Evolutionary conservation across 2,329 filamentous ascomycete genomes (phyloP), one percentile per base, ranked within the genome.

Genomic region (Talaromyces sp.): DNA sequence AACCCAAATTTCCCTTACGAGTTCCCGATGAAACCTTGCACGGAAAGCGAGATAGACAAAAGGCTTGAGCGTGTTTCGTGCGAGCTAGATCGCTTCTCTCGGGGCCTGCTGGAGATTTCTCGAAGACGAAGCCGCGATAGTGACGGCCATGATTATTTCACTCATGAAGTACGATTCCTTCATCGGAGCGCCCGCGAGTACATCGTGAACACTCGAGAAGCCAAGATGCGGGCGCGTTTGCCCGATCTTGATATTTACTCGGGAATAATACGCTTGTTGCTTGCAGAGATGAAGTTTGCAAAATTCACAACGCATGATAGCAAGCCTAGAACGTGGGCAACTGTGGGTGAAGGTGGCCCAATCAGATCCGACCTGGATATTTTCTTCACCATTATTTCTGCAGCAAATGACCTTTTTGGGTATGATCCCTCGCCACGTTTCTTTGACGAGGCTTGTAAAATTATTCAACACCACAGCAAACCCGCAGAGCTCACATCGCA

Each of bases 131-230:
- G 14, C 32, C 32, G n/a, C 10, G 32, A 33, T 37, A 27, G 3
- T 36, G 17, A 39, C 33, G 32, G 32, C 16, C 17, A 47, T 22
- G 30, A 47, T n/a, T 47, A 47, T 35, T 47, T 47, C 22, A 27
- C 19, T 13, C 16, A 47, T 37, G 44, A 37, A n/a, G 44, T 47
- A 32, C n/a, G 11, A 8, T 47, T 47, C 27, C 44, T 47, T 27
- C 44, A 47, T 35, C 32, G 44, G 19, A 47, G 30, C n/a, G 44
- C 20, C 11, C 44, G 44, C 4, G 44, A 47, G 2, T 47, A 47
- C 22, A 17, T 47, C 16, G 32, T 47, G 44, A 47, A 37, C 22
- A 47, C 44, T 11, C 30, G 44, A 37, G 30, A 27, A 29, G 33
- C 10, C 16, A 30, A 39, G 22, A 47, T 47, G 32, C 44, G 33